These are phyloP conservation scores for Monosporozyma servazzii DNA, from an alignment of 805 yeast species.

Conservation along the genomic window DNA sequence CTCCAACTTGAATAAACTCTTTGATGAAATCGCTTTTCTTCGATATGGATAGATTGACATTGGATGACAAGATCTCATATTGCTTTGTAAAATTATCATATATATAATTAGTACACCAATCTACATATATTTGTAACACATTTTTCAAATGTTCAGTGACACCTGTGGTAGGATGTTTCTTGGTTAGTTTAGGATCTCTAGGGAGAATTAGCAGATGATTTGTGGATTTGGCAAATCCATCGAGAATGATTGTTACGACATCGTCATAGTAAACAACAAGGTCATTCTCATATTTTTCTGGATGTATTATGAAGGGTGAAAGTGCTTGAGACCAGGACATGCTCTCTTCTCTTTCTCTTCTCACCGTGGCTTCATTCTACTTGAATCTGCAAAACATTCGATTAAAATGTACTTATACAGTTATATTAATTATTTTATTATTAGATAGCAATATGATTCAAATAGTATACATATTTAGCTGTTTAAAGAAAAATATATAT, in stretches of 20 bases:
- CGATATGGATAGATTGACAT: background rate
- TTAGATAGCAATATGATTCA: background rate
- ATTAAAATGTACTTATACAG: background rate
- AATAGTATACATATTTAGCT: background rate
- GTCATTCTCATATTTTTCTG: constrained; percentile 31
- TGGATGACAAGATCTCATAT: constrained; percentile 6
- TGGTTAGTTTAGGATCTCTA: constrained; percentile 34
- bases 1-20: constrained; percentile 42
- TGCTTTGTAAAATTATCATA: constrained; percentile 18
- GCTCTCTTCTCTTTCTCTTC: background rate
- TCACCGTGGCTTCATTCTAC: background rate
- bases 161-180: constrained; percentile 40
- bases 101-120: constrained; percentile 23
- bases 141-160: constrained; percentile 32
- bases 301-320: constrained; percentile 39
- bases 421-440: background rate
- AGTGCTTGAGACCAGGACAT: constrained; percentile 47
- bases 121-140: constrained; percentile 30
- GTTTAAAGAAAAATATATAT: background rate
- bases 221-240: constrained; percentile 53
- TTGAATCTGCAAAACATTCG: background rate
- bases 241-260: constrained; percentile 47
- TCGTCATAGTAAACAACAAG: constrained; percentile 42
- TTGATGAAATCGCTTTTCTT: constrained; percentile 14
- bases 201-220: constrained; percentile 59